Conservation (phyloP, 2,329 filamentous ascomycete genomes). For the Penicillium sp. region DNA sequence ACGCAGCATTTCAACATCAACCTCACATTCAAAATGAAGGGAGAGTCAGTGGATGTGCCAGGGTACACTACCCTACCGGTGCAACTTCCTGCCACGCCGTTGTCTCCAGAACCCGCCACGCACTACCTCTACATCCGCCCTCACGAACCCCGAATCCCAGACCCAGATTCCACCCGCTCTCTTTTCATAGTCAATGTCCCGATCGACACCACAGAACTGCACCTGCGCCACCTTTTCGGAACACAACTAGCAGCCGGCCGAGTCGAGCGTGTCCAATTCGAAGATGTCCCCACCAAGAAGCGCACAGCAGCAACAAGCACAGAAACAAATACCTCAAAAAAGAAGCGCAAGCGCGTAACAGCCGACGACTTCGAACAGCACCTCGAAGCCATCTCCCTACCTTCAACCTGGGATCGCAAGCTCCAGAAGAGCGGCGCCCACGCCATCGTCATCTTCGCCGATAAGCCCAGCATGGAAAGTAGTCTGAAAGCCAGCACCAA, state of each 20-base stretch:
- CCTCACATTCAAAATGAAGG: conserved; percentile 36
- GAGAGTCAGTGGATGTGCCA: conserved; percentile 45
- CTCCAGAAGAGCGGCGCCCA: conserved; percentile 74
- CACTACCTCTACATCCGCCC: conserved; percentile 88
- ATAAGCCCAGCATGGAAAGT: conserved; percentile 73
- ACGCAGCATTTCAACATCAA: conserved; percentile 12
- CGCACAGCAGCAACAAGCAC: conserved; percentile 19
- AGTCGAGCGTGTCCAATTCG: conserved; percentile 77
- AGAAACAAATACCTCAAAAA: conserved; percentile 33
- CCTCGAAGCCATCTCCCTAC: conserved; percentile 64
- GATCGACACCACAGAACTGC: conserved; percentile 74
- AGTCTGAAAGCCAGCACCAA: conserved; percentile 75
- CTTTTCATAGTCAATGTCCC: conserved; percentile 92
- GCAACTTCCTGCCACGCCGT: conserved; percentile 63
- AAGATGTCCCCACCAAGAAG: conserved; percentile 51
- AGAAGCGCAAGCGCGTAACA: conserved; percentile 59
- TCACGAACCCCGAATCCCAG: conserved; percentile 77
- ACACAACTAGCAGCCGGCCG: conserved; percentile 73
- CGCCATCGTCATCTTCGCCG: conserved; percentile 80
- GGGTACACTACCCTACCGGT: conserved; percentile 73
- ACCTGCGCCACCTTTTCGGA: conserved; percentile 75
- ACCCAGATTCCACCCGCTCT: conserved; percentile 72
- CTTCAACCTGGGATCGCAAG: conserved; percentile 71
- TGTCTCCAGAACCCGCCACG: conserved; percentile 63
- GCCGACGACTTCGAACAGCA: conserved; percentile 55